Evolutionary conservation across 2,329 filamentous ascomycete genomes (phyloP), one percentile per base, ranked within the genome.

Genomic region (Botrytis sinoallii): DNA sequence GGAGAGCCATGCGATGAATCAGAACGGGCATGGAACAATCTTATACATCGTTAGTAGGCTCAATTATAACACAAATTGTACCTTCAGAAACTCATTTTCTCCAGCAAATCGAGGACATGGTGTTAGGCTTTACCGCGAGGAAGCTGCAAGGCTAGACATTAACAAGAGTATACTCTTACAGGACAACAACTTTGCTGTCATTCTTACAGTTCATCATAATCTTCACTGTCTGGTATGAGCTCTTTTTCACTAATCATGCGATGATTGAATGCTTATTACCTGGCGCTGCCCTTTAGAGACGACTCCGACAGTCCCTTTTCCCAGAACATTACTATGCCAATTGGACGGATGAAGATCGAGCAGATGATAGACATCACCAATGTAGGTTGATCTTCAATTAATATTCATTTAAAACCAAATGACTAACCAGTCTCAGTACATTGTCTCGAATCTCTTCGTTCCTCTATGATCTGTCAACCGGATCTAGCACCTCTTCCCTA

Each of bases 391-490:
- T 32, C 1, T 6, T 5, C 9, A 22, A 38, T 40, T 42, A 6
- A 7, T 16, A 8, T 46, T 3, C 1, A 5, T 4, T 25, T 14
- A 25, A 16, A 16, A 38, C 32, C 61, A 59, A 46, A 38, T 14
- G 12, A 42, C 38, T 68, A 29, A 68, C n/a, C 22, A 32, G 5
- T 2, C 22, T 32, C 9, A 72, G 70, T 72, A 29, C 70, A 72
- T 57, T 72, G 70, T 57, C 60, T 72, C 8, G 70, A 72, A 67
- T 66, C 70, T 10, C 60, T 72, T 9, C 70, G 70, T 6, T 67
- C 61, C 40, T 72, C 70, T 22, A 72, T 72, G 38, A 67, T 72
- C 61, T 72, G 70, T n/a, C 70, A 72, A 35, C 70, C 70, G 8
- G 70, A 72, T 29, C 60, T 72, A 20, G 70, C 70, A 42, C 70